Evolutionary conservation across 2,329 filamentous ascomycete genomes (phyloP).

Genomic region (Cladosporium sp.): DNA sequence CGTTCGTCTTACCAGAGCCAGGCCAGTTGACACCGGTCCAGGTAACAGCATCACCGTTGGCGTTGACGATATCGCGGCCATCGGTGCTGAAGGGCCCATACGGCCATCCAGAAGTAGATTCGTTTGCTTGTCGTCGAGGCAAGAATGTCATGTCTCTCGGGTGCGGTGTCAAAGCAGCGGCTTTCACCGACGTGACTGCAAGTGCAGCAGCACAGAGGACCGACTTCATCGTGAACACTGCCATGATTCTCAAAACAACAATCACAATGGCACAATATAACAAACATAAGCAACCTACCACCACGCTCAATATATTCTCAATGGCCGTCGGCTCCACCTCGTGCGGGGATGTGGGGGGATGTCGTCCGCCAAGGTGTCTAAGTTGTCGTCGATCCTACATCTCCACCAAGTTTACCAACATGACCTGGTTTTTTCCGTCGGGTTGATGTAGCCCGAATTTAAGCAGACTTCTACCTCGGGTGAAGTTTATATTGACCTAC

Average conservation of each 20-base stretch:
- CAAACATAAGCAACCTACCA: not conserved
- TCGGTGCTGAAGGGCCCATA: slow-evolving; percentile 39
- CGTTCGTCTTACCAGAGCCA: slow-evolving; percentile 30
- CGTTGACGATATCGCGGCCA: slow-evolving; percentile 28
- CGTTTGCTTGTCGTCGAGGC: slow-evolving; percentile 3
- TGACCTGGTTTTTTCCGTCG: not conserved
- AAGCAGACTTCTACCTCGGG: slow-evolving; percentile 14
- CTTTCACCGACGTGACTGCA: slow-evolving; percentile 2
- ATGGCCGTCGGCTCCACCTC: slow-evolving; percentile 17
- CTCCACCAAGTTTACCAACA: not conserved
- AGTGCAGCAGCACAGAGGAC: slow-evolving; percentile 9
- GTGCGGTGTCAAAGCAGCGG: slow-evolving; percentile 10
- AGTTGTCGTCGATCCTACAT: not conserved
- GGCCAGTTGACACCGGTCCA: slow-evolving; percentile 38
- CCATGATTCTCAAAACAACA: not conserved
- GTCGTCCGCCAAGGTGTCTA: slow-evolving; percentile 12
- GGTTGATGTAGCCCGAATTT: slow-evolving; percentile 14
- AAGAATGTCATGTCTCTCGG: slow-evolving; percentile 15
- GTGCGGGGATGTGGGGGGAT: slow-evolving; percentile 15
- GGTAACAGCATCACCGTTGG: slow-evolving; percentile 29
- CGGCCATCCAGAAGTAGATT: slow-evolving; percentile 22
- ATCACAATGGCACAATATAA: not conserved
- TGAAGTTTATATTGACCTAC: slow-evolving; percentile 12
- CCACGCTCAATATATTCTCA: slow-evolving; percentile 8
- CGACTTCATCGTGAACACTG: slow-evolving; percentile 1